Evolutionary conservation across 441 rosid species (phyloP).

Genomic region (Dalechampia spathulata): DNA sequence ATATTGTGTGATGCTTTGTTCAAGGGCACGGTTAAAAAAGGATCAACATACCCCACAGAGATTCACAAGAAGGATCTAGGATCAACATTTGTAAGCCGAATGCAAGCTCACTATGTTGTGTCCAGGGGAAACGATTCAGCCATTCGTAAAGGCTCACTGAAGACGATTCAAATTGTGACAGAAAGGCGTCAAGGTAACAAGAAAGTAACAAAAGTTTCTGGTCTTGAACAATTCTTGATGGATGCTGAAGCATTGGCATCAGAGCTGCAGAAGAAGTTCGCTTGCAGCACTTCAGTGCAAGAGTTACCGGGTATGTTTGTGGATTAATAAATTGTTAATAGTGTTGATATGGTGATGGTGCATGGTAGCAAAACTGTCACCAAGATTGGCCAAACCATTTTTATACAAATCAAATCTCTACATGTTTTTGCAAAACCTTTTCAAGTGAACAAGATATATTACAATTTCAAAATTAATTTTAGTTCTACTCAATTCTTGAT

Average conservation of each 20-base stretch:
- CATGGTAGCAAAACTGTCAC: neutral
- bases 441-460: too few species aligned
- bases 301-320: conserved; percentile 63
- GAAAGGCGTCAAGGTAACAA: conserved; percentile 94
- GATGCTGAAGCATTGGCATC: conserved; percentile 86
- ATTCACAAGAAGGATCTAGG: conserved; percentile 83
- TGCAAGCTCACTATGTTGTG: conserved; percentile 78
- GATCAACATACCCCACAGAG: conserved; percentile 79
- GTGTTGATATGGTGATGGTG: neutral
- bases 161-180: conserved; percentile 75
- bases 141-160: conserved; percentile 74
- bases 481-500: too few species aligned
- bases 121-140: conserved; percentile 65
- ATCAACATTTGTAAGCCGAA: conserved; percentile 55
- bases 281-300: conserved; percentile 79
- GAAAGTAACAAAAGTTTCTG: conserved; percentile 76
- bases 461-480: too few species aligned
- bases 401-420: too few species aligned
- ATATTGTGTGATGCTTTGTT: conserved; percentile 71
- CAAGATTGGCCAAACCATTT: neutral
- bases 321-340: too few species aligned
- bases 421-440: too few species aligned
- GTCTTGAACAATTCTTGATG: conserved; percentile 69
- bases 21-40: conserved; percentile 94
- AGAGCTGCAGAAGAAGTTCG: conserved; percentile 94